Percentiles rank a stretch among this genome's conserved stretches.
Evolutionary conservation across 2,329 filamentous ascomycete genomes (phyloP).

Genomic region (Phaeosphaeriaceae sp.): DNA sequence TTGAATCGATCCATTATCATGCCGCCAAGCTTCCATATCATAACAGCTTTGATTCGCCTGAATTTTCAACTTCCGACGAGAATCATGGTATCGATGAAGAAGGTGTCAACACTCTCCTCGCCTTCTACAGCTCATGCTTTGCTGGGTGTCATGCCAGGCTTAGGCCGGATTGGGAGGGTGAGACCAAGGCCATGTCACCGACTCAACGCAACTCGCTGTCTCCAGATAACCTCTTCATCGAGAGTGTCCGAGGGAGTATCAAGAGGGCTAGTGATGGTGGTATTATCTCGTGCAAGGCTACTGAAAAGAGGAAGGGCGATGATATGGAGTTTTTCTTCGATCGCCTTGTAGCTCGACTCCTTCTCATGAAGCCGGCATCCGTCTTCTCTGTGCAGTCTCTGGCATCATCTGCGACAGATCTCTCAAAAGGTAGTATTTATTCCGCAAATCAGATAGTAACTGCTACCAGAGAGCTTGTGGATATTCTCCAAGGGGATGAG

Average conservation of each 20-base stretch:
- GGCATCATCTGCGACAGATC: constrained; percentile 12
- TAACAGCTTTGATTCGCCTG: constrained; percentile 9
- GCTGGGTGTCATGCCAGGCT: constrained; percentile 40
- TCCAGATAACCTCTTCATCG: constrained; percentile 36
- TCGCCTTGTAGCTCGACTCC: constrained; percentile 42
- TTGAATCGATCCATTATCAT: constrained; percentile 50
- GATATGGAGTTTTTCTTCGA: constrained; percentile 50
- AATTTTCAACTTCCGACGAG: constrained; percentile 6
- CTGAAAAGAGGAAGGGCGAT: constrained; percentile 23
- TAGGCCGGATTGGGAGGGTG: constrained; percentile 37
- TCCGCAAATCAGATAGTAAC: constrained; percentile 9
- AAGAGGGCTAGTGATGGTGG: constrained; percentile 19
- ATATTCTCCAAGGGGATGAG: constrained; percentile 7
- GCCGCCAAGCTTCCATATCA: constrained; percentile 46
- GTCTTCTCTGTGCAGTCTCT: too few species aligned
- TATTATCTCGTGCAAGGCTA: constrained; percentile 32
- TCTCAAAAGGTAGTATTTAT: constrained; percentile 12
- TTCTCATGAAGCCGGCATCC: constrained; percentile 21
- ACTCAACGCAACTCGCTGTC: background rate
- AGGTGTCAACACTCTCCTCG: constrained; percentile 35
- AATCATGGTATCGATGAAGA: constrained; percentile 29
- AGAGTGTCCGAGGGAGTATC: constrained; percentile 33
- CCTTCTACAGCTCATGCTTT: constrained; percentile 45
- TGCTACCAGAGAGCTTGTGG: constrained; percentile 12
- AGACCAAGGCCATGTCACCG: constrained; percentile 10